A percentile compares a stretch with the other conserved stretches of the same genome.
Conservation (phyloP, 2,329 filamentous ascomycete species). For the Penicillium sp. region DNA sequence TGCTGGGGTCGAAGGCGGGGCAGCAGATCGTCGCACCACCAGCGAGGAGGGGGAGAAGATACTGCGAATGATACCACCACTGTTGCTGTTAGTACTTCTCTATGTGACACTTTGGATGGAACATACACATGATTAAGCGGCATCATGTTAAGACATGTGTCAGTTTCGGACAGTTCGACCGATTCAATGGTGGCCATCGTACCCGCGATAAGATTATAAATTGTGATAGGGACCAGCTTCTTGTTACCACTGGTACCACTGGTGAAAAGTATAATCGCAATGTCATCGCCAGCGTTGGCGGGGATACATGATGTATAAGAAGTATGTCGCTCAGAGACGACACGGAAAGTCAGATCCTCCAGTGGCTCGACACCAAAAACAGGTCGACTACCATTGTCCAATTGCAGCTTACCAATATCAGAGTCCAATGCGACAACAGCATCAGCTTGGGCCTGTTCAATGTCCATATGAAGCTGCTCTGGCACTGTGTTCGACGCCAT, state of each 20-base stretch:
- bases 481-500: conserved; percentile 51
- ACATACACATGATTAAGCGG: conserved; percentile 58
- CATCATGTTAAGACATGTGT: conserved; percentile 61
- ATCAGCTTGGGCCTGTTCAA: conserved; percentile 49
- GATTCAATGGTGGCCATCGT: conserved; percentile 55
- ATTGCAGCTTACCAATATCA: conserved; percentile 14
- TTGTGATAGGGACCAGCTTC: conserved; percentile 57
- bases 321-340: conserved; percentile 8
- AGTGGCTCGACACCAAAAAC: conserved; percentile 28
- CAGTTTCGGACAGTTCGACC: conserved; percentile 50
- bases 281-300: conserved; percentile 49
- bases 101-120: too few relatives aligned
- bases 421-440: conserved; percentile 48
- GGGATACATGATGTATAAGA: conserved; percentile 18
- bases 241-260: conserved; percentile 60
- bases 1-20: conserved; percentile 53
- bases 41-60: conserved; percentile 56
- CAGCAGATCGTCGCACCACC: conserved; percentile 57
- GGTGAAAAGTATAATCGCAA: conserved; percentile 56
- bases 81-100: conserved; percentile 17
- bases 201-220: conserved; percentile 53
- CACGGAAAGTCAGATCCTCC: conserved; percentile 37
- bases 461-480: conserved; percentile 54
- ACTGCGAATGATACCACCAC: conserved; percentile 56
- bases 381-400: conserved; percentile 12